Evolutionary conservation across 306 rosid genomes (phyloP).

Genomic region (Canavalia ensiformis): DNA sequence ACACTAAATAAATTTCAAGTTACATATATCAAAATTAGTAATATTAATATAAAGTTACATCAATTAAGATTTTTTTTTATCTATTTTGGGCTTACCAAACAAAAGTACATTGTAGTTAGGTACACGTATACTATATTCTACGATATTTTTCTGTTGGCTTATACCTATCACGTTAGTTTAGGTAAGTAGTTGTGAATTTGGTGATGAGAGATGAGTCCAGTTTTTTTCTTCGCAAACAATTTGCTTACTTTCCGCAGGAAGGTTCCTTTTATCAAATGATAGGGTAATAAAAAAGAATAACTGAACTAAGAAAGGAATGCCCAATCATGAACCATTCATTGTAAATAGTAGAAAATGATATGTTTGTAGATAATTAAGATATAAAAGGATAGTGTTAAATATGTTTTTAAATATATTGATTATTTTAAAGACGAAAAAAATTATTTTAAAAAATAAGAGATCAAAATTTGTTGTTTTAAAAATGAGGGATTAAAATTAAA

Average conservation of each 20-base stretch:
- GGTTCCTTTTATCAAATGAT: slow-evolving; percentile 11
- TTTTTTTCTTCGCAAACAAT: not conserved
- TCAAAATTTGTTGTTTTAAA: too few relatives aligned
- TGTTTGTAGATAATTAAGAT: too few relatives aligned
- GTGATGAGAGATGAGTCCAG: slow-evolving; percentile 47
- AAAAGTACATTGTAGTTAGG: slow-evolving; percentile 12
- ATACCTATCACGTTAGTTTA: slow-evolving; percentile 60
- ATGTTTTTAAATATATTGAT: too few relatives aligned
- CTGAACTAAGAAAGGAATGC: not conserved
- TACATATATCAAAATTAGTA: not conserved
- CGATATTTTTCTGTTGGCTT: slow-evolving; percentile 46
- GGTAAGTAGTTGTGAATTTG: slow-evolving; percentile 42
- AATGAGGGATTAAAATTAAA: too few relatives aligned
- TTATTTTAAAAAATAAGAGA: too few relatives aligned
- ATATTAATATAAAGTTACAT: not conserved
- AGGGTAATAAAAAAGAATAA: not conserved
- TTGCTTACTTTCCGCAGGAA: not conserved
- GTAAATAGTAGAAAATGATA: not conserved
- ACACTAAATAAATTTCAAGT: not conserved
- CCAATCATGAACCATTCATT: not conserved
- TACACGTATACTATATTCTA: not conserved
- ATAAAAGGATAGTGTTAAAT: too few relatives aligned
- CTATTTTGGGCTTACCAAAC: not conserved
- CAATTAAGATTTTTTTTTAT: too few relatives aligned
- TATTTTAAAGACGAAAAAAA: too few relatives aligned